These are phyloP conservation scores for Nakazawaea populi DNA, from an alignment of 805 yeast genomes.

Conservation along the genomic window DNA sequence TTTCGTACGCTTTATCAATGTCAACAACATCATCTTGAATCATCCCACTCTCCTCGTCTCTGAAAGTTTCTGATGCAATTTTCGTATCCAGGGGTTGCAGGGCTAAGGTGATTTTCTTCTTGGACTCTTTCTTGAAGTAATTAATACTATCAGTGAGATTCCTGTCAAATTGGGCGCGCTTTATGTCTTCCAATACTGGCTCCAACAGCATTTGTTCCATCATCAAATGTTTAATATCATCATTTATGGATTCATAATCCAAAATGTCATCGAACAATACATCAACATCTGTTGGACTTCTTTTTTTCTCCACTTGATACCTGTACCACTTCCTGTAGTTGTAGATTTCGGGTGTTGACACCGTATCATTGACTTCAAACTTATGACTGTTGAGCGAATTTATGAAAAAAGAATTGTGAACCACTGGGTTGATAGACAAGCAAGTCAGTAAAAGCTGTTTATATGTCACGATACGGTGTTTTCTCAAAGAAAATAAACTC, in stretches of 20 bases:
- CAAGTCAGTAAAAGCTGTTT: slow-evolving; percentile 3
- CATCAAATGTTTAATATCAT: slow-evolving; percentile 5
- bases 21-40: background rate
- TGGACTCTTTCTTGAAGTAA: background rate
- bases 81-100: too few species aligned
- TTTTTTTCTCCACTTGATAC: background rate
- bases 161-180: background rate
- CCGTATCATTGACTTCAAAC: background rate
- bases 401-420: background rate
- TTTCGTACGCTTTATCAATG: background rate
- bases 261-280: slow-evolving; percentile 7
- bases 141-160: background rate
- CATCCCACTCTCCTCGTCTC: too few species aligned
- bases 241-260: slow-evolving; percentile 8
- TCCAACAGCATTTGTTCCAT: slow-evolving; percentile 3
- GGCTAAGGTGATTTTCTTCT: too few species aligned
- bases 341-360: slow-evolving; percentile 1
- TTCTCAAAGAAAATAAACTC: slow-evolving; percentile 19
- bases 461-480: background rate
- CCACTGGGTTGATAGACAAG: background rate
- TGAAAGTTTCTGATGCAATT: too few species aligned
- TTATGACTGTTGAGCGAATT: background rate
- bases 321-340: slow-evolving; percentile 9
- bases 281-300: background rate
- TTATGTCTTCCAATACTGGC: slow-evolving; percentile 4